Conservation (phyloP, 1,139 yeast species). For the Candida gigantensis region DNA sequence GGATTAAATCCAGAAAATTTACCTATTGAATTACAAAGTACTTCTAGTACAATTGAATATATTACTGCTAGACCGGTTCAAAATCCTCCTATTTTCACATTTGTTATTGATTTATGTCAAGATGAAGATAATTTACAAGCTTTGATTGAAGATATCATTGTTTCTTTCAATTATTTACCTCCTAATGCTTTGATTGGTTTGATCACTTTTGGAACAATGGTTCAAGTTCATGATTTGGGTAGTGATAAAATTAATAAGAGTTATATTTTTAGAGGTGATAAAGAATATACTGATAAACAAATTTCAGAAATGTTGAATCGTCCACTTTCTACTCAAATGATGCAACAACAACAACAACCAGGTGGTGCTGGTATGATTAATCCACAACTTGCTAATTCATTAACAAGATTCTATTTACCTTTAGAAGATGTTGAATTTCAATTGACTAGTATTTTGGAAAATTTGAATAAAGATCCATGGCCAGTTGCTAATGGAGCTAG, state of each 20-base stretch:
- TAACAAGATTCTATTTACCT: conserved; percentile 81
- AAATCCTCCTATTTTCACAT: conserved; percentile 89
- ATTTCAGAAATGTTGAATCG: conserved; percentile 72
- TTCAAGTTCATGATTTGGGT: conserved; percentile 90
- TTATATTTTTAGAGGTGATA: conserved; percentile 90
- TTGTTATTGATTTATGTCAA: conserved; percentile 91
- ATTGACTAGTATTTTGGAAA: conserved; percentile 78
- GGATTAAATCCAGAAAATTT: conserved; percentile 80
- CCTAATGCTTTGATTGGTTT: conserved; percentile 92
- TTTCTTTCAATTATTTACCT: conserved; percentile 82
- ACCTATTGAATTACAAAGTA: conserved; percentile 81
- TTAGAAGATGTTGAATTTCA: conserved; percentile 86
- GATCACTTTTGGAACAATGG: conserved; percentile 92
- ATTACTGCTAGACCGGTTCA: conserved; percentile 85
- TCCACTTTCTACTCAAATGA: conserved; percentile 32
- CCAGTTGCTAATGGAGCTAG: conserved; percentile 84
- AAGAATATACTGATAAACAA: conserved; percentile 78
- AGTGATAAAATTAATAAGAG: conserved; percentile 76
- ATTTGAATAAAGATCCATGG: conserved; percentile 87
- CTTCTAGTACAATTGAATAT: conserved; percentile 88
- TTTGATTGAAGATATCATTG: conserved; percentile 80
- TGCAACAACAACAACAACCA: conserved; percentile 25
- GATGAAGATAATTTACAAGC: conserved; percentile 92
- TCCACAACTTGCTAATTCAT: conserved; percentile 42
- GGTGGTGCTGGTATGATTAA: conserved; percentile 11